Conservation (phyloP, 805 yeast species). For the Peterozyma toletana region DNA sequence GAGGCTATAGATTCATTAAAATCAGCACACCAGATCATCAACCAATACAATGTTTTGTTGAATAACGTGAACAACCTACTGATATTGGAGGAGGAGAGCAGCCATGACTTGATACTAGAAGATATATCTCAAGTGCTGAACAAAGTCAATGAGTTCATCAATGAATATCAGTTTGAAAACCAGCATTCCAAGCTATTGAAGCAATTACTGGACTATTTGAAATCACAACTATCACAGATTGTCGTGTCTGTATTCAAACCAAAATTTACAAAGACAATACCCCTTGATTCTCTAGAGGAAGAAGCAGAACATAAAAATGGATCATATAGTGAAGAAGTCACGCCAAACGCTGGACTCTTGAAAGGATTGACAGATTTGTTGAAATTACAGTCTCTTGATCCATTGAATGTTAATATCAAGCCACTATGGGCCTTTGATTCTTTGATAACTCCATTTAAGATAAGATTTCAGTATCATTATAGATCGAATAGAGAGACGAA, state of each 20-base stretch:
- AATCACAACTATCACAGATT: constrained; percentile 9
- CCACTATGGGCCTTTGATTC: constrained; percentile 45
- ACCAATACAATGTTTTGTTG: not conserved
- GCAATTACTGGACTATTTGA: not conserved
- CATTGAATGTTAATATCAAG: constrained; percentile 23
- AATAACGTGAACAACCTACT: not conserved
- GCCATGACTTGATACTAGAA: not conserved
- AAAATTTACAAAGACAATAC: not conserved
- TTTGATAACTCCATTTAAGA: constrained; percentile 35
- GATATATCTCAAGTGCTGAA: not conserved
- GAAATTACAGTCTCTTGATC: constrained; percentile 23
- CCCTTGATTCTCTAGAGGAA: not conserved
- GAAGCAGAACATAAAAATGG: not conserved
- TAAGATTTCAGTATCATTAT: constrained; percentile 57
- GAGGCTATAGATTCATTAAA: constrained; percentile 5
- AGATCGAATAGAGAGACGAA: constrained; percentile 51
- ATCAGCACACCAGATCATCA: not conserved
- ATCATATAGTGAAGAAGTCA: not conserved
- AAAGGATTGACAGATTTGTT: constrained; percentile 13
- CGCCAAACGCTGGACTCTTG: constrained; percentile 6
- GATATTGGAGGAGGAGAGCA: not conserved
- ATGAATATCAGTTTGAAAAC: not conserved
- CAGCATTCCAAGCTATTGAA: not conserved
- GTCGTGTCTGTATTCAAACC: constrained; percentile 1
- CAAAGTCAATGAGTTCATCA: not conserved